Evolutionary conservation across 2,329 filamentous ascomycete genomes (phyloP).

Genomic region (Exophiala oligosperma): DNA sequence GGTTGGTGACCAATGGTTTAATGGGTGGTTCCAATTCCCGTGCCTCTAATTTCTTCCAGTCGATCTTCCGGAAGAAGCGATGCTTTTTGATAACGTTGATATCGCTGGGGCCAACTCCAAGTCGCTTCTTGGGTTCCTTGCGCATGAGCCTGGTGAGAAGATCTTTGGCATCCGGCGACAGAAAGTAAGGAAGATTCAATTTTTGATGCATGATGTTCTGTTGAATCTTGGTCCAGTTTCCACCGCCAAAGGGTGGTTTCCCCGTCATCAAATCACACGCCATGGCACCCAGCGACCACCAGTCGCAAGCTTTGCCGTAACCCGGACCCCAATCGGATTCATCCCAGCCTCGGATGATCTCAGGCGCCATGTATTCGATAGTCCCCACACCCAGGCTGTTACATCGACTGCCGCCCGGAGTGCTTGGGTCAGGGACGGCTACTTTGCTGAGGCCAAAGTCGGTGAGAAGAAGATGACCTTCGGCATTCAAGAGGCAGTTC

Average conservation of each 20-base stretch:
- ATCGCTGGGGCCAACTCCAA: conserved; percentile 89
- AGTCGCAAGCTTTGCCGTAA: conserved; percentile 94
- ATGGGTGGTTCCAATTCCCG: conserved; percentile 87
- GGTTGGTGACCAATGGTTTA: conserved; percentile 89
- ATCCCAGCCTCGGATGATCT: conserved; percentile 81
- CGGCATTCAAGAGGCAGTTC: conserved; percentile 88
- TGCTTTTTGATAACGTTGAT: conserved; percentile 83
- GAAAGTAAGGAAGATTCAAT: conserved; percentile 81
- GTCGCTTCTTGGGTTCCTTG: conserved; percentile 87
- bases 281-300: conserved; percentile 96
- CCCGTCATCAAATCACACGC: conserved; percentile 93
- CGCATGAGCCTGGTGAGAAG: conserved; percentile 83
- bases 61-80: conserved; percentile 93
- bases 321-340: conserved; percentile 28
- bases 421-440: conserved; percentile 66
- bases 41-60: conserved; percentile 84
- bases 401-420: conserved; percentile 62
- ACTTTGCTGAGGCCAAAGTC: conserved; percentile 98
- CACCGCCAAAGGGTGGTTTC: conserved; percentile 83
- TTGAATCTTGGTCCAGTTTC: conserved; percentile 92
- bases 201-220: conserved; percentile 96
- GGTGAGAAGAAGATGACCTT: conserved; percentile 90
- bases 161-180: conserved; percentile 90
- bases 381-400: conserved; percentile 85
- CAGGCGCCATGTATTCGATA: conserved; percentile 98